Conservation (phyloP, 768 basidiomycete species). For the Mycena amicta region DNA sequence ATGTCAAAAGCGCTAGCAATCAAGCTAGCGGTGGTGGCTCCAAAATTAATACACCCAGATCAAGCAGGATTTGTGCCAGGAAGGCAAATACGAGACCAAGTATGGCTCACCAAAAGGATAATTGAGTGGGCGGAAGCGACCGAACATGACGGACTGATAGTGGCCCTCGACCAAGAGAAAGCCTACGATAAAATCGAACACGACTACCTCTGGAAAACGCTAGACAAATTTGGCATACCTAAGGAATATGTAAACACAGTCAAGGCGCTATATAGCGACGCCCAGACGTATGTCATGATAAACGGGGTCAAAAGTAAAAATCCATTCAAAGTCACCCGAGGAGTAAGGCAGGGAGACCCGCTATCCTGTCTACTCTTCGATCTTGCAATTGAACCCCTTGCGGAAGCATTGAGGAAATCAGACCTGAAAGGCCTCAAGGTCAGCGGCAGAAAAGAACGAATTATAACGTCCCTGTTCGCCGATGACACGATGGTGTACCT, state of each 20-base stretch:
- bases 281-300: conserved; percentile 6
- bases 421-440: conserved; percentile 29
- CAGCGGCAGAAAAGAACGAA: conserved; percentile 13
- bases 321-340: conserved; percentile 16
- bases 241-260: conserved; percentile 15
- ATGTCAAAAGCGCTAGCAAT: background rate
- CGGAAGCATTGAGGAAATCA: conserved; percentile 31
- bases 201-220: conserved; percentile 7
- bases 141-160: conserved; percentile 11
- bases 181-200: conserved; percentile 24
- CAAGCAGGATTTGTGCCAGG: conserved; percentile 27
- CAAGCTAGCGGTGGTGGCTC: background rate
- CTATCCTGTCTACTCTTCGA: conserved; percentile 43
- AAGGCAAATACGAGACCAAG: conserved; percentile 26
- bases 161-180: conserved; percentile 10
- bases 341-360: conserved; percentile 36
- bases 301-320: conserved; percentile 14
- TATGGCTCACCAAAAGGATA: conserved; percentile 20
- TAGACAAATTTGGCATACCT: conserved; percentile 2
- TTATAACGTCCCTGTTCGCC: conserved; percentile 40
- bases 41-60: background rate
- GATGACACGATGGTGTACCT: conserved; percentile 45
- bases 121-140: background rate
- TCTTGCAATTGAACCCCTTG: conserved; percentile 44
- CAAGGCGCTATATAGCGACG: conserved; percentile 20